A percentile compares a stretch with the other conserved stretches of the same genome.
phyloP scores from a whole-genome alignment of 2,329 filamentous ascomycete species.

The Verticillium nonalfalfae region DNA sequence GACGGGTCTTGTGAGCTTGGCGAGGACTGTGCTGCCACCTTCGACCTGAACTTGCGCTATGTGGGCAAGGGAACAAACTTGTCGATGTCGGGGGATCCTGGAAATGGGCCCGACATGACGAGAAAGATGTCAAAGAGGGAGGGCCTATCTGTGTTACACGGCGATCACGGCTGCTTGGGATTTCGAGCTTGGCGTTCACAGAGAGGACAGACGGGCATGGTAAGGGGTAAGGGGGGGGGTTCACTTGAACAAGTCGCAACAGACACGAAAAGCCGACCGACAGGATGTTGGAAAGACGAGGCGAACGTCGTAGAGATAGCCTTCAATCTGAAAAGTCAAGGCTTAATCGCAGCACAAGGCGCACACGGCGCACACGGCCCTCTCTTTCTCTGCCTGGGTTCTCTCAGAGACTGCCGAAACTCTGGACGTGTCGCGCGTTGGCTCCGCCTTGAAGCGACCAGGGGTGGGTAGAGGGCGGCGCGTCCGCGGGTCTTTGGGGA shows the following conservation, averaged over 20 bases:
- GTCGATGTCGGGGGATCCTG: neutral
- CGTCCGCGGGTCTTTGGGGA: too few species aligned
- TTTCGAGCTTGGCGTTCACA: neutral
- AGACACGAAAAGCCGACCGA: neutral
- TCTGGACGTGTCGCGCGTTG: too few species aligned
- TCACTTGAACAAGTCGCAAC: neutral
- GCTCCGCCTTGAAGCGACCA: too few species aligned
- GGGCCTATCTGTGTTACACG: neutral
- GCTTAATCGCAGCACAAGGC: too few species aligned
- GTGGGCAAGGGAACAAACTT: neutral
- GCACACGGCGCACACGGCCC: too few species aligned
- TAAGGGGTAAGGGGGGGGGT: neutral
- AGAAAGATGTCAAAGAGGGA: neutral
- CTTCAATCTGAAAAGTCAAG: too few species aligned
- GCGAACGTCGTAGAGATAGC: neutral
- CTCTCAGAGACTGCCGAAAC: too few species aligned
- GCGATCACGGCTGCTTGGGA: neutral
- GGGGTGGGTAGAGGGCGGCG: too few species aligned
- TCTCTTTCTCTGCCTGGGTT: too few species aligned
- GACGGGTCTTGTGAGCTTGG: constrained; percentile 44
- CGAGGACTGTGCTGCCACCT: constrained; percentile 13
- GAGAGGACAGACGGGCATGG: neutral
- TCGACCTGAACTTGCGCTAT: neutral
- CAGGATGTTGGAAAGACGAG: neutral
- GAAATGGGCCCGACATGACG: neutral